Evolutionary conservation across 768 basidiomycete species (phyloP).

Genomic region (Fomitopsis serialis): DNA sequence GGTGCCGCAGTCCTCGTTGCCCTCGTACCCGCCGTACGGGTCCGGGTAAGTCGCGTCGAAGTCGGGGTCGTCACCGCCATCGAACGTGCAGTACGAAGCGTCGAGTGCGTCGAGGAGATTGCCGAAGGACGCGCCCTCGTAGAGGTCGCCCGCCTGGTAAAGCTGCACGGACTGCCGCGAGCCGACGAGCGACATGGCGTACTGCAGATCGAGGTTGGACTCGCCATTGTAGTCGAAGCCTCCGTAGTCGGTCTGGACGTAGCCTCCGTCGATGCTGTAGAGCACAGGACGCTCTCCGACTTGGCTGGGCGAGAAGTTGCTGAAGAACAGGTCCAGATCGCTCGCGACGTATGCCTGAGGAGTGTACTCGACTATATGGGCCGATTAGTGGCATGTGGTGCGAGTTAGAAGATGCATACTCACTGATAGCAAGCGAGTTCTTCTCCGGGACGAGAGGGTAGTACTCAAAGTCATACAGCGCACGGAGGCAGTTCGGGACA

Average conservation of each 20-base stretch:
- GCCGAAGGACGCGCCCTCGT: slow-evolving; percentile 25
- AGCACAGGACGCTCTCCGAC: slow-evolving; percentile 35
- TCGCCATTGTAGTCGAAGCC: slow-evolving; percentile 53
- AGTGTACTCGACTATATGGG: slow-evolving; percentile 34
- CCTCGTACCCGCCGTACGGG: slow-evolving; percentile 31
- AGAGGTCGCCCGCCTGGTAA: slow-evolving; percentile 20
- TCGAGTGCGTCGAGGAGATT: slow-evolving; percentile 43
- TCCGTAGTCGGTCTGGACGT: slow-evolving; percentile 36
- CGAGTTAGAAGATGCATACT: not conserved
- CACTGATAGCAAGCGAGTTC: slow-evolving; percentile 29
- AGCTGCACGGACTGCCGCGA: slow-evolving; percentile 16
- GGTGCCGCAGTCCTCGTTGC: slow-evolving; percentile 31
- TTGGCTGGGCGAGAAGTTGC: slow-evolving; percentile 35
- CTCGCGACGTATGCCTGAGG: slow-evolving; percentile 35
- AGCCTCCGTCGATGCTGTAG: slow-evolving; percentile 27
- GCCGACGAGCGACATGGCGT: slow-evolving; percentile 45
- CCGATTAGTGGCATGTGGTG: not conserved
- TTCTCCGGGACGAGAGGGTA: slow-evolving; percentile 15
- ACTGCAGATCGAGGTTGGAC: slow-evolving; percentile 71
- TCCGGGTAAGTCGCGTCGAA: slow-evolving; percentile 41
- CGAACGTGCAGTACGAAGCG: slow-evolving; percentile 36
- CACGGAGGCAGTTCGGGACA: slow-evolving; percentile 25
- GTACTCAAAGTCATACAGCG: slow-evolving; percentile 27
- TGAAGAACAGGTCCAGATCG: slow-evolving; percentile 40
- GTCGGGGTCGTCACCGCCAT: slow-evolving; percentile 40